Evolutionary conservation across 345 rosid genomes (phyloP).

Genomic region (Eucalyptus pauciflora): DNA sequence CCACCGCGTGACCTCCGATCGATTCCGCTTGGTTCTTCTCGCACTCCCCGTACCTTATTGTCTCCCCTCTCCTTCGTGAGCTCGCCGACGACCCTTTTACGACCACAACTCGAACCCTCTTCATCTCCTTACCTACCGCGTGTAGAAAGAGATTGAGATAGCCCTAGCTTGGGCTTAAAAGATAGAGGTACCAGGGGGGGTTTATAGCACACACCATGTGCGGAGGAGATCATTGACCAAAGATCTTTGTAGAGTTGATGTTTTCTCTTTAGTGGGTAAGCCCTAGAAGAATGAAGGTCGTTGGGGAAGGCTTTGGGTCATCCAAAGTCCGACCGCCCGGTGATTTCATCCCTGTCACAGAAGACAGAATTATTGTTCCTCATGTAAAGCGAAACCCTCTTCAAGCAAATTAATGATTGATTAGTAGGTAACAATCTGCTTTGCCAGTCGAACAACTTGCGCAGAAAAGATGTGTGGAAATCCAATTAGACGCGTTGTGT

Average conservation of each 20-base stretch:
- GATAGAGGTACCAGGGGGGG: not conserved
- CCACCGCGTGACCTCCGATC: slow-evolving; percentile 3
- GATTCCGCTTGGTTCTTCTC: slow-evolving; percentile 2
- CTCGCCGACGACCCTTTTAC: not conserved
- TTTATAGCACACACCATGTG: not conserved
- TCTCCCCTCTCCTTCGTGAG: not conserved
- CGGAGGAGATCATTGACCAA: not conserved
- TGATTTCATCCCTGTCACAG: not conserved
- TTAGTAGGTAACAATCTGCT: not conserved
- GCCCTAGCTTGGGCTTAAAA: not conserved
- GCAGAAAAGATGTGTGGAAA: not conserved
- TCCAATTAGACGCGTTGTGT: not conserved
- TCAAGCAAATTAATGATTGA: not conserved
- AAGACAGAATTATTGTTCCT: not conserved
- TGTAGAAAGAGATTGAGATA: not conserved
- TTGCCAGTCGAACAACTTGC: not conserved
- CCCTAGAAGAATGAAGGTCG: not conserved
- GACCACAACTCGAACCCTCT: not conserved
- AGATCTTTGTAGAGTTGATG: not conserved
- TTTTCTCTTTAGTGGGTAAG: not conserved
- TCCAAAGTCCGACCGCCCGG: not conserved
- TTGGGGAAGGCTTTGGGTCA: not conserved
- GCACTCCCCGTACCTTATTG: slow-evolving; percentile 1
- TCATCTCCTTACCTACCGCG: not conserved
- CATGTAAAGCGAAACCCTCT: not conserved